Evolutionary conservation across 441 rosid species (phyloP), one percentile per base, ranked within the genome.

Genomic region (Gossypium davidsonii): DNA sequence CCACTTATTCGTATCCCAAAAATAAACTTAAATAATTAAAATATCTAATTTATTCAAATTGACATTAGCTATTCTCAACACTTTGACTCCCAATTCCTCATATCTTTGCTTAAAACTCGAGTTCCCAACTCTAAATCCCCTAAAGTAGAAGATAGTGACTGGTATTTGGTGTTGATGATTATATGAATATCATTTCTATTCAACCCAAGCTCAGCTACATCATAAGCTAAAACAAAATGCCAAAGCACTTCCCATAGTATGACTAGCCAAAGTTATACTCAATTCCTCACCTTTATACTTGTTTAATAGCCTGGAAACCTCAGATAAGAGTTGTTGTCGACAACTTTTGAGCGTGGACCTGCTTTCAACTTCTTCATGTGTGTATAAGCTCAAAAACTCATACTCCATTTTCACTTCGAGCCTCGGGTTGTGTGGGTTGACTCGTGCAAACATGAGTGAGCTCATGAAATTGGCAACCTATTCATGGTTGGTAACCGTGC

Each of bases 121-220:
- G 76, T 89, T 89, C 28, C 94, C 94, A 28, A 89, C 94, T 68
- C 94, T 81, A 0, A 91, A 90, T 15, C 94, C 94, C 2, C 86
- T 91, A 17, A 87, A 87, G 1, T 91, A 89, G 53, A 85, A 85
- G 0, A 87, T 89, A 0, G 87, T 82, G 39, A 87, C 71, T 0
- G 88, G 87, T 3, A 80, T 76, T 6, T 58, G 17, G 5, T 74
- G 72, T 31, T 31, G 34, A 55, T 39, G 42, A 10, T 23, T 46
- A 28, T 28, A 3, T 28, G 31, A 28, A 14, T 31, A 42, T 60
- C 20, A 17, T 7, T 73, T 31, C 10, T 44, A 58, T 85, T 88
- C 28, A 92, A 59, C 25, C 91, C 97, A 0, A 92, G 88, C 76
- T 94, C 98, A 0, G 90, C 61, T 25, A 89, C 83, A 56, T 87